phyloP scores from a whole-genome alignment of 306 rosid species.

The Hylodesmum podocarpum region DNA sequence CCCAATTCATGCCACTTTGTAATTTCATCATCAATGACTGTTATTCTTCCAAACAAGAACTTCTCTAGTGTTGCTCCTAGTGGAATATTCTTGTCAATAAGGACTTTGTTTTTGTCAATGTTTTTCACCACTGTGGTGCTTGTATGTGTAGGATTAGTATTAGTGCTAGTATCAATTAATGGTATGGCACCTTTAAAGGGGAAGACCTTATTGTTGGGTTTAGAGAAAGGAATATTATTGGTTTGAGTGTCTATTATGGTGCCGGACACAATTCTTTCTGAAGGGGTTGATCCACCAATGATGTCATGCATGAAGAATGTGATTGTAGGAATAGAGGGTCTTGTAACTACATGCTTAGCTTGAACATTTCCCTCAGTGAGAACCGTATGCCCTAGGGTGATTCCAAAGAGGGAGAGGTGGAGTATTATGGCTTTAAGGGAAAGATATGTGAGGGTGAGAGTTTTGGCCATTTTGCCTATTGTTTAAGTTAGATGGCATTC shows the following conservation, averaged over 20 bases:
- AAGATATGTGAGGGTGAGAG: not conserved
- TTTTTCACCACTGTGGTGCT: conserved; percentile 6
- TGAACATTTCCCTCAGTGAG: not conserved
- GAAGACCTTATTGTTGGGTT: conserved; percentile 39
- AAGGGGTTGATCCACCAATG: conserved; percentile 42
- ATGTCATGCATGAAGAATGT: conserved; percentile 49
- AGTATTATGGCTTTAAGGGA: not conserved
- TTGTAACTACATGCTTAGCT: no score
- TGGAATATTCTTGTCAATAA: conserved; percentile 28
- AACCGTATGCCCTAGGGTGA: not conserved
- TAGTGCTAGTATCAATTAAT: conserved; percentile 17
- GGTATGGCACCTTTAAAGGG: conserved; percentile 35
- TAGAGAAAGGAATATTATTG: conserved; percentile 44
- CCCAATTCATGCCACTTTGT: conserved; percentile 35
- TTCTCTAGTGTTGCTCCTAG: conserved; percentile 28
- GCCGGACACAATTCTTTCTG: conserved; percentile 46
- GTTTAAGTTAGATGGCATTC: not conserved
- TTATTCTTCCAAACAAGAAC: conserved; percentile 47
- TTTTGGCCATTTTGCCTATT: conserved; percentile 28
- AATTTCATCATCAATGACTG: conserved; percentile 47
- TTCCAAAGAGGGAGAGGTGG: conserved; percentile 21
- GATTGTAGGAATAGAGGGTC: not conserved
- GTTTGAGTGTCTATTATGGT: conserved; percentile 27
- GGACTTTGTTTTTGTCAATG: conserved; percentile 35
- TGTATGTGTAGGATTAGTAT: not conserved